Base-by-base conservation (phyloP, 108 stramenopile genomes). In the Cyclotella cryptica region DNA sequence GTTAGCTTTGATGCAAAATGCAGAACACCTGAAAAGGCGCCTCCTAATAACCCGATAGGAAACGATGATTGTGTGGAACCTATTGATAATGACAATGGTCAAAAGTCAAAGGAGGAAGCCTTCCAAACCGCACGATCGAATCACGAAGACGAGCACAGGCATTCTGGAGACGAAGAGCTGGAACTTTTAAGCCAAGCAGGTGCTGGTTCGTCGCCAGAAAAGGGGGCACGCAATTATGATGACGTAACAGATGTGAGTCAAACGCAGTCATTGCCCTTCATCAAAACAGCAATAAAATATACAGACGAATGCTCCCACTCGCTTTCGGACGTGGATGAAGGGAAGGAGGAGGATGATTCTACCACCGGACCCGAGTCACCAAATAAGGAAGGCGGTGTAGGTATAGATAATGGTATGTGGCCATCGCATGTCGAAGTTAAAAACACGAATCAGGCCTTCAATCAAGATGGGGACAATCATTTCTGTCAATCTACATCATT, bases 1-100 rank as follows among this genome's bases (percentile, higher is more conserved):
- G 60, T 61, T 61, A 61, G 60, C n/a, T 61, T 61, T 35, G 60
- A 61, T 61, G 35, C 29, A 11, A 61, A 30, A 15, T 61, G 29
- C 14, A 35, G 35, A 35, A 39, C 60, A 12, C 60, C 60, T 13
- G 19, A 39, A 61, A 39, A 61, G 13, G 24, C 55, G 12, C 24
- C 55, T 2, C 12, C 19, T 5, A 2, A 2, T 4, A 24, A 57
- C 3, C 22, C 1, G 3, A 57, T 1, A 2, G 22, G 24, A 8
- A 24, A 57, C 3, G 55, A 3, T 21, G 12, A 12, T 57, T 12
- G 8, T 3, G 19, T 57, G 19, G 21, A 57, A 57, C 12, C 24
- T 26, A 3, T 8, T 19, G 55, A 57, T 3, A 57, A 26, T 3
- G 4, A 12, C 0, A 21, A 57, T 2, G 22, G 3, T 22, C 55